Evolutionary conservation across 208 protist species (phyloP).

Genomic region (Balamuthia mandrillaris): DNA sequence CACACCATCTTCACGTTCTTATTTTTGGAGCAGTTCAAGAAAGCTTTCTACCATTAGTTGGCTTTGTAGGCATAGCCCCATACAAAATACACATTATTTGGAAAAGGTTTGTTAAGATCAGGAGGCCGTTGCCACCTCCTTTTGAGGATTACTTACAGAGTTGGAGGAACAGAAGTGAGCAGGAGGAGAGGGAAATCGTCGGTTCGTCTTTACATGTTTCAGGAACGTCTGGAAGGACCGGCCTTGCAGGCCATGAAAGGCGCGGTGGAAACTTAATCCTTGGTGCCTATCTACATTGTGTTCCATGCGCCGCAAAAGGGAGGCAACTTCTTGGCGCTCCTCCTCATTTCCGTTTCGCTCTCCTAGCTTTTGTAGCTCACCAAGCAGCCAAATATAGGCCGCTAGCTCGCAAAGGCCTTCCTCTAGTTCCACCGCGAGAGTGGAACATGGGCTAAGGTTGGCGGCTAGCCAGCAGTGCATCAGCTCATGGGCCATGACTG

Average conservation of each 20-base stretch:
- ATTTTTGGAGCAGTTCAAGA: slow-evolving; percentile 12
- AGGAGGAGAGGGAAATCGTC: no score
- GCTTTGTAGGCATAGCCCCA: neutral
- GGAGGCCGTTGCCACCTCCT: no score
- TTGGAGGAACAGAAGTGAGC: no score
- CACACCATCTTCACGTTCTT: slow-evolving; percentile 30
- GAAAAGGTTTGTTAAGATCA: no score
- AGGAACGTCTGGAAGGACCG: no score
- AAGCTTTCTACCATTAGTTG: neutral
- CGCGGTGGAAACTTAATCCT: slow-evolving; percentile 21
- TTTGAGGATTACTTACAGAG: no score
- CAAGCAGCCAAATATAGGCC: slow-evolving; percentile 26
- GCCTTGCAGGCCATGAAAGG: neutral
- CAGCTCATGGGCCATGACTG: slow-evolving; percentile 33
- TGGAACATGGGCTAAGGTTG: neutral
- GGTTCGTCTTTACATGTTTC: no score
- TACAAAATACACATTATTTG: no score
- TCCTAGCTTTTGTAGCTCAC: neutral
- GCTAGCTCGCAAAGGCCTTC: slow-evolving; percentile 32
- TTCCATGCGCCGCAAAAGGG: slow-evolving; percentile 9
- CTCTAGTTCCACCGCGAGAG: neutral
- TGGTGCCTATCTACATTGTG: neutral
- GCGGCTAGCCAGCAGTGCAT: slow-evolving; percentile 32
- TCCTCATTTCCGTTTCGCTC: neutral
- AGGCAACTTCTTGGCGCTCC: neutral